Evolutionary conservation across 1,139 yeast species (phyloP).

Genomic region (Yarrowia galli): DNA sequence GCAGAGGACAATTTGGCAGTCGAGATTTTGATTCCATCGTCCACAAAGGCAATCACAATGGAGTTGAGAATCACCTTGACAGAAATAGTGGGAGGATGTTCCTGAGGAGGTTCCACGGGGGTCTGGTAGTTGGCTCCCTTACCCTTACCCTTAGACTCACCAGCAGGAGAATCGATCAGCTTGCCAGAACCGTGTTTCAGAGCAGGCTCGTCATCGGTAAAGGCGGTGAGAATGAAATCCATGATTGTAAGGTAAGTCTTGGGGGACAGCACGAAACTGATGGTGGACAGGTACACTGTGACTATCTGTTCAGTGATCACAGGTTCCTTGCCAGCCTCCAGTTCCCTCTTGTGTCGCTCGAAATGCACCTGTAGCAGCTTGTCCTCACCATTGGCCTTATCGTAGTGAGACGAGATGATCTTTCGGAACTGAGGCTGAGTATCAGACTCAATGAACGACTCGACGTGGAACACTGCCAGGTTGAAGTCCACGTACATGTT

Average conservation of each 20-base stretch:
- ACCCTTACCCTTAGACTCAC: not conserved
- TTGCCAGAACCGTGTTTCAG: conserved; percentile 15
- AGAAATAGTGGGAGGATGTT: conserved; percentile 44
- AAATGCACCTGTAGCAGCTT: conserved; percentile 72
- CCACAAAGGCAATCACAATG: conserved; percentile 77
- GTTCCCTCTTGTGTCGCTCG: conserved; percentile 48
- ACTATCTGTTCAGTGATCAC: conserved; percentile 77
- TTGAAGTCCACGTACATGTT: conserved; percentile 72
- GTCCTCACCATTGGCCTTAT: conserved; percentile 42
- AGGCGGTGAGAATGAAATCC: conserved; percentile 84
- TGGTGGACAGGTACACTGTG: conserved; percentile 77
- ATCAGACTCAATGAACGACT: conserved; percentile 75
- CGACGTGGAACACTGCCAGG: conserved; percentile 69
- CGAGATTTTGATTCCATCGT: conserved; percentile 82
- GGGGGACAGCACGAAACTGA: conserved; percentile 77
- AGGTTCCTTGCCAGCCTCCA: conserved; percentile 56
- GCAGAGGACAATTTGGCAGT: conserved; percentile 81
- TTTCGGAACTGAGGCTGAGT: conserved; percentile 71
- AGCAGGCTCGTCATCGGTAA: conserved; percentile 63
- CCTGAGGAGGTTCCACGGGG: conserved; percentile 30
- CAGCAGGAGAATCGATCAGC: conserved; percentile 50
- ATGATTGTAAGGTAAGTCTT: conserved; percentile 78
- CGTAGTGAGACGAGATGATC: conserved; percentile 58
- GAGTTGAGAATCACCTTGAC: conserved; percentile 75
- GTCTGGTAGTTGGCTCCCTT: conserved; percentile 35